Base-by-base conservation (phyloP, 2,329 filamentous ascomycete species). In the Leptographium procerum region DNA sequence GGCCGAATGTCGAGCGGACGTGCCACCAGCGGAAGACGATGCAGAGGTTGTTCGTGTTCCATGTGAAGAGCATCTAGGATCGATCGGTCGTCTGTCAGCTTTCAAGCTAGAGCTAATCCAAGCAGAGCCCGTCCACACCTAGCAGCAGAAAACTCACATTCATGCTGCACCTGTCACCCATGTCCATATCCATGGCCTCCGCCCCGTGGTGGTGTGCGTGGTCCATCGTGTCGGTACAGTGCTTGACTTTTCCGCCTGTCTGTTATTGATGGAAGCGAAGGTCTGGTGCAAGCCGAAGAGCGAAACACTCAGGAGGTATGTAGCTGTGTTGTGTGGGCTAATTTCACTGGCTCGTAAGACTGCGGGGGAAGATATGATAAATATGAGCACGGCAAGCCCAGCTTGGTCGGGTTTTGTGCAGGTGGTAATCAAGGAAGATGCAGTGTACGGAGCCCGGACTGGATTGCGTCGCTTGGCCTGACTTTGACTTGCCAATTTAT, bases 11-110 rank as follows among this genome's bases (percentile, higher is more conserved):
- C 61, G 86, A 85, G 62, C 81, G 85, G 71, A 99, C 75, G 74
- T 89, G 91, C 94, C 94, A 99, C 73, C 86, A 84, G 66, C 80
- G 81, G 79, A 97, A 99, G 72, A 99, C 83, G 72, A 99, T 95
- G 80, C 94, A 99, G 64, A 99, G 89, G 74, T 97, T 88, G 59
- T 80, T 83, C 3, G 91, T 92, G 71, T 91, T 84, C 92, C 92
- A 99, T 61, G 91, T 97, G 77, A 99, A 99, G 65, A 97, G 84
- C 92, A 96, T 97, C 91, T 96, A 65, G 16, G 31, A 24, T 10
- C 47, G 6, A 28, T 43, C 34, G 33, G 50, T 29, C 26, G 19
- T n/a, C 55, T 1, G n/a, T 22, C 6, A 26, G 33, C 14, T 10
- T n/a, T n/a, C 22, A 13, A 16, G 19, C 52, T 43, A 24, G 19